Evolutionary conservation across 805 yeast species (phyloP), one percentile per base, ranked within the genome.

Genomic region (Kodamaea nitidulidarum): DNA sequence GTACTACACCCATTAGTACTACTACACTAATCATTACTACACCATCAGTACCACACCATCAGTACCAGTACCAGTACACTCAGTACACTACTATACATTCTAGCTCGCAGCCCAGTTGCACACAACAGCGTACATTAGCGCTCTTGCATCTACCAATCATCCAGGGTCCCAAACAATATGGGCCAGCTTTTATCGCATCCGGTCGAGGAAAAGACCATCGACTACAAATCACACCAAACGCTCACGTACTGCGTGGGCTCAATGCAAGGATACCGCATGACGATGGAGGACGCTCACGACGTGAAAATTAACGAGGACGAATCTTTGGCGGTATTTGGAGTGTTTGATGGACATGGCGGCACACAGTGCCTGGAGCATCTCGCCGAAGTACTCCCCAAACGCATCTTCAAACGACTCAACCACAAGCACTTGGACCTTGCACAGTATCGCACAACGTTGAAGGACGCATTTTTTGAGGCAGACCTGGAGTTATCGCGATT

Each of bases 321-420:
- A 22, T 33, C 61, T 9, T 46, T 64, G 20, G 64, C 75, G 9
- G 70, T 84, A 2, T 82, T 80, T 56, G 88, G 83, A 0, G 84
- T 84, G 1, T 84, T 81, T 58, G 95, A 84, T 58, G 95, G 95
- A 2, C 95, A 84, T 56, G 95, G 95, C 2, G 90, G 91, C 11
- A 67, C 73, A 4, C 71, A 73, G 17, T 71, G 84, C 15, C 79
- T 90, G 1, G 69, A 68, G 25, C 75, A 64, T 45, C 58, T 84
- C 4, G 68, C 79, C 30, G 65, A 65, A 15, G 53, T 55, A 15
- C 59, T 79, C 16, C 70, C 71, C 4, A 49, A 49, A 15, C 39
- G 50, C 22, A 58, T 73, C n/a, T 65, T 68, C 47, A 50, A 50
- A 29, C 34, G 43, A 12, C 39, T 70, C 17, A 55, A 56, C 40